Conservation (phyloP, 768 basidiomycete species). For the Lentinula guzmanii region DNA sequence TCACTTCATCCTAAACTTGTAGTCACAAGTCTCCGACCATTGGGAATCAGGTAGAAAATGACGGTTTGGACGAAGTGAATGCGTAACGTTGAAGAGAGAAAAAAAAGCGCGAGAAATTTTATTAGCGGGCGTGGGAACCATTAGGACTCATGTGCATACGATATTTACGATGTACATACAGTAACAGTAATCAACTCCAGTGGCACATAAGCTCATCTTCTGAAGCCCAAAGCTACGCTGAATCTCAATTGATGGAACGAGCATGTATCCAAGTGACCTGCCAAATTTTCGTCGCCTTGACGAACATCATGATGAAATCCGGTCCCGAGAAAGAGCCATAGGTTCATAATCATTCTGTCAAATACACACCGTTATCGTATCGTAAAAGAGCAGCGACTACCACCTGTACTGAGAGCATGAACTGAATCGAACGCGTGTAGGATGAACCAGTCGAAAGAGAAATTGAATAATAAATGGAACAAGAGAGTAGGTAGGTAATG, state of each 20-base stretch:
- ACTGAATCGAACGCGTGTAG: not conserved
- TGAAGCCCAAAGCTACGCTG: too few relatives aligned
- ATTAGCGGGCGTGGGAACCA: not conserved
- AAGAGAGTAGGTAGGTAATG: not conserved
- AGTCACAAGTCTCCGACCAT: not conserved
- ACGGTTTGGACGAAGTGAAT: not conserved
- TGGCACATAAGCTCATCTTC: too few relatives aligned
- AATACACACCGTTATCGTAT: not conserved
- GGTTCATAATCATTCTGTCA: not conserved
- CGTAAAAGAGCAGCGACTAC: not conserved
- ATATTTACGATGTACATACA: too few relatives aligned
- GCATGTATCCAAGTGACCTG: too few relatives aligned
- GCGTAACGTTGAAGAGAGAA: not conserved
- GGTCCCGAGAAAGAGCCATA: not conserved
- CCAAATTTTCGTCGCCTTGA: not conserved
- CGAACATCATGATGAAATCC: not conserved
- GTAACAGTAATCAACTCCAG: too few relatives aligned
- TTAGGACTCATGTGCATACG: too few relatives aligned
- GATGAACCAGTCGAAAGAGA: not conserved
- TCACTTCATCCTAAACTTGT: not conserved
- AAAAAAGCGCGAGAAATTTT: not conserved
- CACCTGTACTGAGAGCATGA: not conserved
- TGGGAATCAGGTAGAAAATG: not conserved
- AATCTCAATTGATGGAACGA: too few relatives aligned
- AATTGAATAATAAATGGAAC: not conserved